Base-by-base conservation (phyloP, 352 stramenopile genomes). In the Aphanomyces astaci region DNA sequence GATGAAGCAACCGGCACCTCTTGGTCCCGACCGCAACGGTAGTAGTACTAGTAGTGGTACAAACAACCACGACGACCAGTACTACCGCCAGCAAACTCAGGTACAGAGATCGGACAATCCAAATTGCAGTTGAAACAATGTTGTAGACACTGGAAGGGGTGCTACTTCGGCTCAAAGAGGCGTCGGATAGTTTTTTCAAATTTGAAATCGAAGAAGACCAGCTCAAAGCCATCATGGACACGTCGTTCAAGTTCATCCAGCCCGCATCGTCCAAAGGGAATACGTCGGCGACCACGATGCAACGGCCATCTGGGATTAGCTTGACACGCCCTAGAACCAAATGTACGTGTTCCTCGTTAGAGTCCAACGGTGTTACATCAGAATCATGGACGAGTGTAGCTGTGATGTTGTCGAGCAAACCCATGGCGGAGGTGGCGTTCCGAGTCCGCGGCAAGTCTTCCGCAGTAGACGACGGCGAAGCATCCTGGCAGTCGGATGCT, bases 171-270 rank as follows among this genome's bases (percentile, higher is more conserved):
- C 70, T 94, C 2, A 89, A 89, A 71, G 85, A 92, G 22, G 83
- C 81, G 0, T 89, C 81, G 0, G 82, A 94, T 63, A 76, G 81
- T 13, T 97, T 97, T 70, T 97, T 97, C 71, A 82, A 86, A 68
- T 97, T 97, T 75, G 90, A 98, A 69, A 96, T 98, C 49, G 90
- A 97, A 73, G 89, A 98, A 73, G 88, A 97, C 56, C 86, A 97
- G 63, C 81, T 97, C 53, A 87, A 92, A 65, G 40, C 68, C 32
- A 89, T 91, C 57, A 75, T 92, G 71, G 62, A 78, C 13, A 71
- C 74, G 2, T 72, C 79, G 25, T 89, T 89, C 53, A 78, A 81
- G 56, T 78, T 72, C 40, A 45, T 72, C 5, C 49, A 73, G 22
- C 66, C 48, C 7, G 36, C 36, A 15, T 43, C 36, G 15, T 43